Conservation (phyloP, 2,329 filamentous ascomycete genomes). For the Diaporthe batatas region DNA sequence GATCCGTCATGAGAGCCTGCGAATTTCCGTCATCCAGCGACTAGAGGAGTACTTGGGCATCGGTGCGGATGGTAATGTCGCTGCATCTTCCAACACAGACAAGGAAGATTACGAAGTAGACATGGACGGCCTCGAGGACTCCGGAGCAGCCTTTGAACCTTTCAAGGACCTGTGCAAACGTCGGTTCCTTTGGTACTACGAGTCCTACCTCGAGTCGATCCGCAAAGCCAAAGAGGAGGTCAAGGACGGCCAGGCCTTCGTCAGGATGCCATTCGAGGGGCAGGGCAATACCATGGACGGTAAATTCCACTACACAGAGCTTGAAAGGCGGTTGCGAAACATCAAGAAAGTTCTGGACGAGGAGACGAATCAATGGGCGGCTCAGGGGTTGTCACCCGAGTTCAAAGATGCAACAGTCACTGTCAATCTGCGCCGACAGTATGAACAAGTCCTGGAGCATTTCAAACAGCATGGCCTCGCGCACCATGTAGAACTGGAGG, state of each 20-base stretch:
- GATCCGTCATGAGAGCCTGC: conserved; percentile 91
- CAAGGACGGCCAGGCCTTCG: conserved; percentile 74
- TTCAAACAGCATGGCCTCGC: conserved; percentile 80
- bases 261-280: conserved; percentile 90
- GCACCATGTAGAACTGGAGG: conserved; percentile 80
- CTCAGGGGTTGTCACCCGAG: conserved; percentile 74
- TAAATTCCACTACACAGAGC: conserved; percentile 81
- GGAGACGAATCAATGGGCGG: conserved; percentile 80
- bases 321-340: conserved; percentile 76
- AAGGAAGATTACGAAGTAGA: conserved; percentile 62
- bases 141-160: conserved; percentile 77
- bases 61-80: conserved; percentile 61
- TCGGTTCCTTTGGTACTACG: conserved; percentile 95
- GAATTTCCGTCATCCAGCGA: conserved; percentile 87
- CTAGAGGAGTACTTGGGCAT: conserved; percentile 85
- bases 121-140: conserved; percentile 64
- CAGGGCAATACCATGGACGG: conserved; percentile 86
- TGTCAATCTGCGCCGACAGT: conserved; percentile 86
- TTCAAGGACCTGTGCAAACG: conserved; percentile 93
- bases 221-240: conserved; percentile 74
- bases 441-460: conserved; percentile 81
- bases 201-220: conserved; percentile 83
- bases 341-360: conserved; percentile 79
- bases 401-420: conserved; percentile 80
- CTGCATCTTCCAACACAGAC: conserved; percentile 49